phyloP scores from a whole-genome alignment of 202 grass and related monocot genomes.

The Cymbopogon flexuosus region DNA sequence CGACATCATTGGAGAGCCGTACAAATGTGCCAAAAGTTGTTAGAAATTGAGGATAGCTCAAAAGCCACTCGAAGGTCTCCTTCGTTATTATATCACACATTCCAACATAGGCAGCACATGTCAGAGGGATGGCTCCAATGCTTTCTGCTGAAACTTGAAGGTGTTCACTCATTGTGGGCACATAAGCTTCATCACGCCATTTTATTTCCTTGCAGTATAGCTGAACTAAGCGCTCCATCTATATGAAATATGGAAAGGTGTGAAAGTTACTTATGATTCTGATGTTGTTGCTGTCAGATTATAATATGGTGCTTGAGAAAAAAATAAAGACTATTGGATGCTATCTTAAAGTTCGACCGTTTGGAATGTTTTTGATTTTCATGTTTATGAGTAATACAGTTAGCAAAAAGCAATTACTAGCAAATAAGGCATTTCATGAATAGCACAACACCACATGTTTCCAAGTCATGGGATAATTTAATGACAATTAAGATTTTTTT shows the following conservation, averaged over 20 bases:
- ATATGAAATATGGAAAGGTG: not conserved
- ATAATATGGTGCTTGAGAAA: not conserved
- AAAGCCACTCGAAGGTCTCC: conserved; percentile 24
- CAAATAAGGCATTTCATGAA: not conserved
- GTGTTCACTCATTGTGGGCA: conserved; percentile 1
- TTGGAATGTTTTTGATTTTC: not conserved
- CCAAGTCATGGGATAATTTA: not conserved
- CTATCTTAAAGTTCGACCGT: no score
- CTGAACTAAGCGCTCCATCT: not conserved
- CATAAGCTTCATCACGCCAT: conserved; percentile 20
- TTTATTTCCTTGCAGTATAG: not conserved
- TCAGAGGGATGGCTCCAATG: not conserved
- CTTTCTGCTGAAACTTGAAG: conserved; percentile 17
- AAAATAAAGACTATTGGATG: no score
- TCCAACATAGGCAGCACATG: not conserved
- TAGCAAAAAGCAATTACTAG: not conserved
- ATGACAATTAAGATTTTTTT: not conserved
- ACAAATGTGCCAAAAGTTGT: conserved; percentile 25
- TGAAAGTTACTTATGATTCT: not conserved
- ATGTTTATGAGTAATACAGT: not conserved
- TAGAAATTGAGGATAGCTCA: conserved; percentile 30
- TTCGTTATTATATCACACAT: not conserved
- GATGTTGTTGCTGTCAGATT: not conserved
- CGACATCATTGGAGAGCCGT: conserved; percentile 43
- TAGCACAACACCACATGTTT: not conserved